These are phyloP conservation scores for Mucor circinelloides DNA, from an alignment of 371 early-diverging fungal genomes.

Conservation along the genomic window DNA sequence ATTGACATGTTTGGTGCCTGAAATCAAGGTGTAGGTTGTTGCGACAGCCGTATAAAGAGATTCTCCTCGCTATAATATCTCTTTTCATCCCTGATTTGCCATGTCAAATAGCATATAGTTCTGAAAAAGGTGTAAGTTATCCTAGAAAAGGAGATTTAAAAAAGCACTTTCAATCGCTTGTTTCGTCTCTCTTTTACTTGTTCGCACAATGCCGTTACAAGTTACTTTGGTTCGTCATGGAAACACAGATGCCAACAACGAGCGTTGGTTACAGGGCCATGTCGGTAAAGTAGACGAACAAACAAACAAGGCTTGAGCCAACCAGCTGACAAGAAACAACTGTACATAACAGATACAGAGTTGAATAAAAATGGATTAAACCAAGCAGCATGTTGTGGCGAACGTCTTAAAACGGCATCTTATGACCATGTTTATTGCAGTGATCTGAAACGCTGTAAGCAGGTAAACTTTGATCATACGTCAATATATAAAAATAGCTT, in stretches of 20 bases:
- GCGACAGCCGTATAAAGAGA: background rate
- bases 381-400: constrained; percentile 39
- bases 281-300: constrained; percentile 20
- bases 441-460: constrained; percentile 41
- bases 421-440: constrained; percentile 42
- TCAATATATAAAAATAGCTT: background rate
- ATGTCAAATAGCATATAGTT: background rate
- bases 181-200: background rate
- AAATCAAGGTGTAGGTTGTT: background rate
- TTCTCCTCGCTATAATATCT: background rate
- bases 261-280: constrained; percentile 49
- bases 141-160: background rate
- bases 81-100: background rate
- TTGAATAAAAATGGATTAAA: constrained; percentile 32
- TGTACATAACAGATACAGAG: constrained; percentile 33
- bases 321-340: background rate
- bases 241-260: constrained; percentile 49
- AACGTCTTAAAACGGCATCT: constrained; percentile 23
- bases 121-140: background rate
- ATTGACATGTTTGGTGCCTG: background rate
- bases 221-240: constrained; percentile 50
- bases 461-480: constrained; percentile 23
- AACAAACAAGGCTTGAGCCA: background rate
- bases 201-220: constrained; percentile 8
- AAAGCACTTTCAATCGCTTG: background rate